Evolutionary conservation across 176 grass and related monocot genomes (phyloP).

Genomic region (Alloteropsis semialata): DNA sequence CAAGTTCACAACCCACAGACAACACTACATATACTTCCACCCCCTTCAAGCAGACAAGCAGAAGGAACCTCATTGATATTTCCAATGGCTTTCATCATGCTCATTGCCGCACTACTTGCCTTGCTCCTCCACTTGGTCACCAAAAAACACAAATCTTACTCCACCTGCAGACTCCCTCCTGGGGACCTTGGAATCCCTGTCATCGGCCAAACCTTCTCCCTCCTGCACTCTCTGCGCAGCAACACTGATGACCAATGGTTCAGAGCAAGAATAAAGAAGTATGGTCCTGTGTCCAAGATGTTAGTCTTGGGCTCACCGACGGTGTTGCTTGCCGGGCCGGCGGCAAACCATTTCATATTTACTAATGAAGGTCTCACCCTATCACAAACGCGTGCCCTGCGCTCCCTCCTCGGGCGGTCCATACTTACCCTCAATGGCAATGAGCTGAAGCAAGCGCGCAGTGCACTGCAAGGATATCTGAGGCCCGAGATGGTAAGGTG

Average conservation of each 20-base stretch:
- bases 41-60: neutral
- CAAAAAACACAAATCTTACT: neutral
- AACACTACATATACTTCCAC: neutral
- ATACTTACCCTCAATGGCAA: slow-evolving; percentile 31
- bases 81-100: slow-evolving; percentile 9
- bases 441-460: slow-evolving; percentile 33
- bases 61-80: neutral
- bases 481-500: slow-evolving; percentile 37
- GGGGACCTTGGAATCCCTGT: slow-evolving; percentile 33
- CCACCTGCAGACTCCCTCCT: slow-evolving; percentile 34
- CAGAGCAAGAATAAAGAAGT: neutral
- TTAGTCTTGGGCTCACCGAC: slow-evolving; percentile 35
- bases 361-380: slow-evolving; percentile 21
- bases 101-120: neutral
- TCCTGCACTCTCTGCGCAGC: slow-evolving; percentile 30
- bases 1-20: too few species aligned
- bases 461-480: slow-evolving; percentile 21
- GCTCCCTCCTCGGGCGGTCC: slow-evolving; percentile 23
- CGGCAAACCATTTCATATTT: slow-evolving; percentile 46
- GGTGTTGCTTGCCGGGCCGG: slow-evolving; percentile 33
- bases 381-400: slow-evolving; percentile 27
- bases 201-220: slow-evolving; percentile 38
- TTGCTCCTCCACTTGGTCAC: neutral
- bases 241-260: slow-evolving; percentile 49
- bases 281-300: slow-evolving; percentile 42